A percentile compares a stretch with the other conserved stretches of the same genome.
phyloP scores from a whole-genome alignment of 2,329 filamentous ascomycete genomes.

The Madurella fahalii region DNA sequence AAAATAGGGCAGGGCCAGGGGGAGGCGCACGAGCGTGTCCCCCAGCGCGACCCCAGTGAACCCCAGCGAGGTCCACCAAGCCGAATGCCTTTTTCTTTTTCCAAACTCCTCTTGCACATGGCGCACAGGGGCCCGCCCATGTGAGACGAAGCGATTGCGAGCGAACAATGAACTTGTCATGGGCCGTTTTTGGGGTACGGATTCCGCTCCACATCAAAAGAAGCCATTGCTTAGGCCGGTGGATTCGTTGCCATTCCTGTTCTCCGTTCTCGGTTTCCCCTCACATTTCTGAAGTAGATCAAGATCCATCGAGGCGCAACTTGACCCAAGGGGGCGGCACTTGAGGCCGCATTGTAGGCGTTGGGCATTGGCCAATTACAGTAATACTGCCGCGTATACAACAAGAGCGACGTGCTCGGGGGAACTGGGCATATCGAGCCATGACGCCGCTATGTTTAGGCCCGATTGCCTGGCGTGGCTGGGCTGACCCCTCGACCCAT shows the following conservation, averaged over 20 bases:
- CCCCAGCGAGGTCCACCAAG: neutral
- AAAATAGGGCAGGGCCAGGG: neutral
- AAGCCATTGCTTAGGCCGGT: too few relatives aligned
- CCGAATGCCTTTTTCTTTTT: neutral
- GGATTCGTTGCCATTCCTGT: too few relatives aligned
- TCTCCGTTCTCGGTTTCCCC: too few relatives aligned
- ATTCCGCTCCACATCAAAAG: neutral
- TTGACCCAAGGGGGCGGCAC: too few relatives aligned
- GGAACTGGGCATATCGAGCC: too few relatives aligned
- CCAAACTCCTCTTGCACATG: neutral
- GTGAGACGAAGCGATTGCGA: conserved; percentile 1
- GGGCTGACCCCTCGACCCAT: neutral
- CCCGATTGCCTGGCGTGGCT: neutral
- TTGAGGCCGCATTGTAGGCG: too few relatives aligned
- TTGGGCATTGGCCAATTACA: too few relatives aligned
- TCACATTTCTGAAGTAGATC: too few relatives aligned
- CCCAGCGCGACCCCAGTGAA: too few relatives aligned
- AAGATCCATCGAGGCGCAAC: too few relatives aligned
- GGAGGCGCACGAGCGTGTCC: neutral
- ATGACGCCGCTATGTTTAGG: neutral
- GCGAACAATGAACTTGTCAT: neutral
- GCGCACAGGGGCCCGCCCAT: neutral
- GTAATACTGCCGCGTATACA: too few relatives aligned
- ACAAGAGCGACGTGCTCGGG: too few relatives aligned
- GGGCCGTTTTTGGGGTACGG: conserved; percentile 1